Conservation (phyloP, 257 asterid genomes). For the Prunella vulgaris region DNA sequence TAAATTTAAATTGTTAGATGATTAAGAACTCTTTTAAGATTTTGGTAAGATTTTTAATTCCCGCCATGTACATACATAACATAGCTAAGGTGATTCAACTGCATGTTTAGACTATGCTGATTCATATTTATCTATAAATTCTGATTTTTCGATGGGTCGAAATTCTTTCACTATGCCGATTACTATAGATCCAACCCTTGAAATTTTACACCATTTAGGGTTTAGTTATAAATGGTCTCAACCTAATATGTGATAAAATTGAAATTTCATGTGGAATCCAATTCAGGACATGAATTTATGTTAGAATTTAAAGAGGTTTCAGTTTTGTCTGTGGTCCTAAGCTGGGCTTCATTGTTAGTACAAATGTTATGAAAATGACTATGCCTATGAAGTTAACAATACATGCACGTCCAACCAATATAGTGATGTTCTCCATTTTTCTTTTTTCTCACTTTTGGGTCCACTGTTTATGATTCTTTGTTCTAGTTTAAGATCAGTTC, state of each 20-base stretch:
- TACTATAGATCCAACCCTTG: not conserved
- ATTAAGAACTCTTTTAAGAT: no score
- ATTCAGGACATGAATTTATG: conserved; percentile 1
- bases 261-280: not conserved
- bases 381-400: not conserved
- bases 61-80: no score
- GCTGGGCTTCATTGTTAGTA: conserved; percentile 18
- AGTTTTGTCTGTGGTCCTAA: conserved; percentile 33
- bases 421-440: not conserved
- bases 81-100: no score
- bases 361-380: conserved; percentile 24
- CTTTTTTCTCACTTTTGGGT: not conserved
- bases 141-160: no score
- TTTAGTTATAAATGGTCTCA: not conserved
- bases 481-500: not conserved
- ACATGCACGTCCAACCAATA: not conserved
- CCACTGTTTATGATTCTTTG: not conserved
- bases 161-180: no score
- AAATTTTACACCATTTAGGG: not conserved
- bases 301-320: conserved; percentile 18
- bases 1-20: no score
- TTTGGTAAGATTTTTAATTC: no score
- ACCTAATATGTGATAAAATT: not conserved
- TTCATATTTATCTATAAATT: no score
- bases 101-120: no score